Conservation (phyloP, 768 basidiomycete species). For the Naganishia vaughanmartiniae region DNA sequence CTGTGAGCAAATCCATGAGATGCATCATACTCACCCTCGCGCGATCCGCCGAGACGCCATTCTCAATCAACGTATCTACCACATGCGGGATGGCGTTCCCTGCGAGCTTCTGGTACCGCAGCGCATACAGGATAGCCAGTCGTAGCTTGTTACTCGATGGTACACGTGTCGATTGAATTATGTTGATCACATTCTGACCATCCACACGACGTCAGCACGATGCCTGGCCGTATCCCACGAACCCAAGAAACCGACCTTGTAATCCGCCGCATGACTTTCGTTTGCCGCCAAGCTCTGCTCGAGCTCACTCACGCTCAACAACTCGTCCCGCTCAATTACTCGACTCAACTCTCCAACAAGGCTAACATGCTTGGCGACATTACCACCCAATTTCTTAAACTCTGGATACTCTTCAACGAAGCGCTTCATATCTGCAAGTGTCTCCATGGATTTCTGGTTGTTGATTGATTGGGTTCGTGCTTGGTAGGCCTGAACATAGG, state of each 20-base stretch:
- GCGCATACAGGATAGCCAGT: slow-evolving; percentile 83
- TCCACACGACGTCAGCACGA: slow-evolving; percentile 17
- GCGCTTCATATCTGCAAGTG: slow-evolving; percentile 92
- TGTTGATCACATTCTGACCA: slow-evolving; percentile 71
- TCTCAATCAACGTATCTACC: slow-evolving; percentile 51
- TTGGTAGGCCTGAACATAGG: slow-evolving; percentile 86
- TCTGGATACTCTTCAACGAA: slow-evolving; percentile 99
- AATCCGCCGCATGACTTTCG: slow-evolving; percentile 72
- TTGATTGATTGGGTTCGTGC: slow-evolving; percentile 42
- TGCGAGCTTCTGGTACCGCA: slow-evolving; percentile 89
- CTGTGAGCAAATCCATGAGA: not conserved
- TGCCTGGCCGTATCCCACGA: not conserved
- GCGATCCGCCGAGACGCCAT: slow-evolving; percentile 58
- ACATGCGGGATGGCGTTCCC: slow-evolving; percentile 71
- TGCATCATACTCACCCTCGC: slow-evolving; percentile 34
- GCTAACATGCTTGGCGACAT: slow-evolving; percentile 97
- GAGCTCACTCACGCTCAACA: slow-evolving; percentile 86
- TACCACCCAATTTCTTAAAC: slow-evolving; percentile 91
- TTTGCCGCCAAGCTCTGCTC: slow-evolving; percentile 94
- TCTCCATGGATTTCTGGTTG: slow-evolving; percentile 75
- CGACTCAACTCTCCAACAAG: slow-evolving; percentile 93
- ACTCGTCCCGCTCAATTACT: slow-evolving; percentile 76
- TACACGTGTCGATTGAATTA: slow-evolving; percentile 67
- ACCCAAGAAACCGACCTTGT: slow-evolving; percentile 61
- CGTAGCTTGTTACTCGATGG: slow-evolving; percentile 80